Evolutionary conservation across 345 rosid genomes (phyloP).

Genomic region (Turritis glabra): DNA sequence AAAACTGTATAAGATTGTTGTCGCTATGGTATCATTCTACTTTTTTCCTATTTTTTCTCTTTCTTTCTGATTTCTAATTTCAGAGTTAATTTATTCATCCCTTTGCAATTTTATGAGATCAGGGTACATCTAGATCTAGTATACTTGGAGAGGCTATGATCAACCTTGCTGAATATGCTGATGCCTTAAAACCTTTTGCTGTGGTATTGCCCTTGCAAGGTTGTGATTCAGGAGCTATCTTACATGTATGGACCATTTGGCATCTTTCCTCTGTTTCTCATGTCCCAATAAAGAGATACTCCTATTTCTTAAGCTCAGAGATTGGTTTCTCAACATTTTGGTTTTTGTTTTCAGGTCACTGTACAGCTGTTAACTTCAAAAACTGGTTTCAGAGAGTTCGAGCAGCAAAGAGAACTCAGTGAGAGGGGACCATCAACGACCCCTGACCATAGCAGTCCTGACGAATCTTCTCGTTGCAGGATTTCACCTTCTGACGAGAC

Average conservation of each 20-base stretch:
- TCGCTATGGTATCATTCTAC: constrained; percentile 70
- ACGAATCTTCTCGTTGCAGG: constrained; percentile 57
- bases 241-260: constrained; percentile 74
- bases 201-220: constrained; percentile 74
- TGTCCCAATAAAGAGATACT: neutral
- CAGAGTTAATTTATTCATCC: constrained; percentile 13
- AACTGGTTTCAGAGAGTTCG: constrained; percentile 99
- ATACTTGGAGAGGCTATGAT: constrained; percentile 91
- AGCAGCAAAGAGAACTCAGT: constrained; percentile 91
- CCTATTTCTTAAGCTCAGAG: constrained; percentile 18
- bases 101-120: constrained; percentile 34
- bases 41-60: neutral
- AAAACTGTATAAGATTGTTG: constrained; percentile 79
- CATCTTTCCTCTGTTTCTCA: constrained; percentile 22
- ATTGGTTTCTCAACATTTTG: constrained; percentile 20
- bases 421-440: constrained; percentile 73
- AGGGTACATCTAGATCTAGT: constrained; percentile 93
- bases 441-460: constrained; percentile 59
- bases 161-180: constrained; percentile 92
- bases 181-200: constrained; percentile 77
- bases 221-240: constrained; percentile 79
- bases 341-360: constrained; percentile 60
- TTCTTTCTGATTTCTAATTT: neutral
- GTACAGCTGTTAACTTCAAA: constrained; percentile 92
- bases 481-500: constrained; percentile 55